Evolutionary conservation across 1,284 basidiomycete species (phyloP).

Genomic region (Ceratobasidium sp.): DNA sequence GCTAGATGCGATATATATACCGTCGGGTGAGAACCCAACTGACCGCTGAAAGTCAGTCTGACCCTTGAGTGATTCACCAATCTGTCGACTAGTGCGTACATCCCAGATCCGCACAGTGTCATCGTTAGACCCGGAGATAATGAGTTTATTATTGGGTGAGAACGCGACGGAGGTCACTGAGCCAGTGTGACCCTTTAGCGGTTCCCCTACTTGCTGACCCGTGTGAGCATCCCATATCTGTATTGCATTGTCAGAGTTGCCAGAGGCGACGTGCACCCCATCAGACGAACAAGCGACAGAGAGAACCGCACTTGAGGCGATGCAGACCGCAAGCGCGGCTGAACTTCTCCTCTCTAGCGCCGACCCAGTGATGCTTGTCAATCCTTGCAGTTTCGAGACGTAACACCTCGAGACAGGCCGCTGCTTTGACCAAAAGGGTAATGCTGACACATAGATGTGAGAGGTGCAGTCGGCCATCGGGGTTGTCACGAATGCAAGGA

Average conservation of each 20-base stretch:
- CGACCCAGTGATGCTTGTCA: background rate
- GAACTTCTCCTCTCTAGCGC: background rate
- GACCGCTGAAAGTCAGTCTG: constrained; percentile 5
- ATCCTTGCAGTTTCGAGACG: background rate
- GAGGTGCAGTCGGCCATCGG: background rate
- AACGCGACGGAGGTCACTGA: background rate
- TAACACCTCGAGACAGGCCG: background rate
- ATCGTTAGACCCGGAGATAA: constrained; percentile 17
- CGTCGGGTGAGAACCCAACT: constrained; percentile 22
- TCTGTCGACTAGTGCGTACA: background rate
- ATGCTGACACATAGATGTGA: constrained; percentile 8
- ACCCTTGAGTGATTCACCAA: background rate
- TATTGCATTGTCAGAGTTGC: background rate
- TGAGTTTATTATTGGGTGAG: background rate
- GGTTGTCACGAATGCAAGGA: background rate
- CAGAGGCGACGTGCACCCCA: background rate
- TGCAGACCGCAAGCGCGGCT: background rate
- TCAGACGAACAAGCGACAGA: constrained; percentile 10
- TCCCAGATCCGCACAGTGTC: constrained; percentile 2
- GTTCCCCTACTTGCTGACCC: background rate
- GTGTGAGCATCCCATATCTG: background rate
- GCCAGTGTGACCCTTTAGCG: background rate
- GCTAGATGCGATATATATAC: constrained; percentile 13
- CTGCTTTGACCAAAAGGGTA: background rate
- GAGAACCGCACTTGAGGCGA: background rate